Percentiles rank a stretch among this genome's conserved stretches.
Conservation (phyloP, 2,329 filamentous ascomycete genomes). For the Pestalotiopsis sp. region DNA sequence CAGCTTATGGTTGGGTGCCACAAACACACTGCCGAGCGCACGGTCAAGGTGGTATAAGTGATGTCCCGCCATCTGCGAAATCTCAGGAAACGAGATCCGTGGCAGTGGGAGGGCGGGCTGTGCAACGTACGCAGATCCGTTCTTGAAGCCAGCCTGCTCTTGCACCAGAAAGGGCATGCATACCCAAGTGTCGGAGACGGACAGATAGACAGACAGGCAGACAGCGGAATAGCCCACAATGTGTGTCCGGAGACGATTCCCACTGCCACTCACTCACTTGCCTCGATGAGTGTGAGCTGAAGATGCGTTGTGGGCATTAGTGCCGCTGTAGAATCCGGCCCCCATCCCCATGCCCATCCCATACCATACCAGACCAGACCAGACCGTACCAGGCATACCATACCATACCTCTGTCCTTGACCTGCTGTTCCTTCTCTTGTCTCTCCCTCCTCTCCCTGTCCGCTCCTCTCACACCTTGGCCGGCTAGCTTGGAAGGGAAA, state of each 20-base stretch:
- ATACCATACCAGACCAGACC: too few species aligned
- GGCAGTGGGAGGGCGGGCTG: neutral
- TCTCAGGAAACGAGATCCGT: conserved; percentile 1
- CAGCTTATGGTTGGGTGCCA: neutral
- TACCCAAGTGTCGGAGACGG: neutral
- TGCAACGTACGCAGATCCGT: neutral
- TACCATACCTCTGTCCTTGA: conserved; percentile 18
- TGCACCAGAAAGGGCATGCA: neutral
- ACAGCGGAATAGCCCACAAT: neutral
- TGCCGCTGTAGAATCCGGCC: conserved; percentile 9
- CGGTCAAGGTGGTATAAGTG: conserved; percentile 8
- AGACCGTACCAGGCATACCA: too few species aligned
- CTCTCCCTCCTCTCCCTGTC: neutral
- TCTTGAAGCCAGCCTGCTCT: neutral
- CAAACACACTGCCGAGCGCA: conserved; percentile 10
- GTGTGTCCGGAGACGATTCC: neutral
- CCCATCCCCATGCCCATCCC: conserved; percentile 15
- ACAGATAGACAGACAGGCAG: neutral
- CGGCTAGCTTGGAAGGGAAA: conserved; percentile 2
- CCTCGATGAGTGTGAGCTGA: conserved; percentile 1
- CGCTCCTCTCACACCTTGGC: neutral
- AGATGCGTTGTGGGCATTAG: conserved; percentile 3
- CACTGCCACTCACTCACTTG: neutral
- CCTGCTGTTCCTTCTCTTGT: conserved; percentile 13
- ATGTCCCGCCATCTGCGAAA: conserved; percentile 7